Evolutionary conservation across 177 flowering plant species (phyloP).

Genomic region (Telopea speciosissima): DNA sequence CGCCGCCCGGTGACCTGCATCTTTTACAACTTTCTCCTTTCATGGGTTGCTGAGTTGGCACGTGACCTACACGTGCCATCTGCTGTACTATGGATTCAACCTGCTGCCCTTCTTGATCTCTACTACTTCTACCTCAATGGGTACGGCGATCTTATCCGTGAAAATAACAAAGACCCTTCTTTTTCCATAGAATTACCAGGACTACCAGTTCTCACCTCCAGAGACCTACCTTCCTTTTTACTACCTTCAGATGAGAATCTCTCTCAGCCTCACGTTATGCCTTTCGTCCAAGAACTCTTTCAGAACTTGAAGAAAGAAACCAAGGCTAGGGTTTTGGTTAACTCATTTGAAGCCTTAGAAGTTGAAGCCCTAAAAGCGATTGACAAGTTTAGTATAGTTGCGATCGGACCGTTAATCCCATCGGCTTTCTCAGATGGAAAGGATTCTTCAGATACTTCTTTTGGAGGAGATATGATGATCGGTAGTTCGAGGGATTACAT

Average conservation of each 20-base stretch:
- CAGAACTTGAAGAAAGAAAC: neutral
- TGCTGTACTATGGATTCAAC: constrained; percentile 26
- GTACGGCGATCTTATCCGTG: neutral
- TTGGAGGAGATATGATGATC: constrained; percentile 27
- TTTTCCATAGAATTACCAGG: constrained; percentile 10
- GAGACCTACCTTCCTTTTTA: constrained; percentile 13
- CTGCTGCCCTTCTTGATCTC: constrained; percentile 10
- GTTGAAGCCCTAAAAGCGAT: constrained; percentile 1
- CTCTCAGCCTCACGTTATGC: neutral
- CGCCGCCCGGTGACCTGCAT: constrained; percentile 12
- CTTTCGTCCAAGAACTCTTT: neutral
- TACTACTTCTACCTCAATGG: constrained; percentile 11
- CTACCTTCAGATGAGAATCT: neutral
- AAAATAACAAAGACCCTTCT: neutral
- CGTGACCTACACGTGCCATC: constrained; percentile 9
- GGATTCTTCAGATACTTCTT: constrained; percentile 25
- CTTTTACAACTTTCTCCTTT: constrained; percentile 13
- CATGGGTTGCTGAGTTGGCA: constrained; percentile 24
- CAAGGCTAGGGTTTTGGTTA: constrained; percentile 11
- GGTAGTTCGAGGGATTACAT: too few species aligned
- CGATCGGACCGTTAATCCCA: constrained; percentile 59
- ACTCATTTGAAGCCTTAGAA: constrained; percentile 14
- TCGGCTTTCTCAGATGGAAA: constrained; percentile 35
- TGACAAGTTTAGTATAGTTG: constrained; percentile 18
- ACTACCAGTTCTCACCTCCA: neutral